phyloP scores from a whole-genome alignment of 768 basidiomycete genomes.

The Podaxis mareebaensis region DNA sequence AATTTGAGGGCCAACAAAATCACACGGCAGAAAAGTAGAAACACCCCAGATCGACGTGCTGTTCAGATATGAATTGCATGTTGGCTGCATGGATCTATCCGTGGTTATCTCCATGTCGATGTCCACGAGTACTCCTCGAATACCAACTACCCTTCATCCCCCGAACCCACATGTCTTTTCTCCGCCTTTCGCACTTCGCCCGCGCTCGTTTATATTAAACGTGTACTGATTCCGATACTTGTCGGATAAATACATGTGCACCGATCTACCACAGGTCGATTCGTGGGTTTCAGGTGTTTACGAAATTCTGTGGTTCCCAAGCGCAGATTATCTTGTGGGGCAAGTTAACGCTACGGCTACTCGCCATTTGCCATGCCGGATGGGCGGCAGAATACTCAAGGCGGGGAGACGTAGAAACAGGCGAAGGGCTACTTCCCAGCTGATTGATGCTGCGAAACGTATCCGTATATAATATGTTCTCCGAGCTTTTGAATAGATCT shows the following conservation, averaged over 20 bases:
- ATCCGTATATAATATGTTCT: constrained; percentile 9
- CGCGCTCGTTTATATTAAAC: neutral
- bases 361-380: neutral
- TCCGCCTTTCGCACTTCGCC: neutral
- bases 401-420: neutral
- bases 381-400: constrained; percentile 3
- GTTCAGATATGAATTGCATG: neutral
- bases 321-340: neutral
- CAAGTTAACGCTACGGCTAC: neutral
- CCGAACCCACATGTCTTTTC: neutral
- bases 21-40: neutral
- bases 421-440: neutral
- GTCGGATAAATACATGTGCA: neutral
- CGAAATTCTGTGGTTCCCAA: neutral
- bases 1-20: neutral
- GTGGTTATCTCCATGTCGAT: neutral
- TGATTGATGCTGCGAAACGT: constrained; percentile 9
- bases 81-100: neutral
- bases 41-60: neutral
- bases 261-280: neutral
- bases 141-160: neutral
- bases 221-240: neutral
- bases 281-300: neutral
- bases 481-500: constrained; percentile 8
- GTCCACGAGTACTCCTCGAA: neutral